These are phyloP conservation scores for Apium graveolens DNA, from an alignment of 129 eudicot species.

Conservation along the genomic window DNA sequence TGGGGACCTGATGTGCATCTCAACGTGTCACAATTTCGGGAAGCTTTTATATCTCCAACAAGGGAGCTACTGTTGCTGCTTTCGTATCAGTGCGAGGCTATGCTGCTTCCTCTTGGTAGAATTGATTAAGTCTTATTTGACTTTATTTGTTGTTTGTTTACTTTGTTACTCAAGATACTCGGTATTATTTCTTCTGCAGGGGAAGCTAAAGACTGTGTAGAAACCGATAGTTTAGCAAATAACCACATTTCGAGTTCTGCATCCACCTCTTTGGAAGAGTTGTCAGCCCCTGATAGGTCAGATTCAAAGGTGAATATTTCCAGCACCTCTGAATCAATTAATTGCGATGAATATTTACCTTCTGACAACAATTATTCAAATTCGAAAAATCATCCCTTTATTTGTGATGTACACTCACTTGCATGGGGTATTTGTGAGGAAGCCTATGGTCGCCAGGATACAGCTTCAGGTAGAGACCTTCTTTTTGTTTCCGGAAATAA, in stretches of 20 bases:
- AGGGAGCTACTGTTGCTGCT: conserved; percentile 55
- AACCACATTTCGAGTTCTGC: conserved; percentile 6
- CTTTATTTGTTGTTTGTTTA: not conserved
- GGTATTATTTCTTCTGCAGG: conserved; percentile 25
- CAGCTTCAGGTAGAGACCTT: conserved; percentile 48
- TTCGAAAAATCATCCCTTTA: conserved; percentile 31
- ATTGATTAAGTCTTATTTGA: conserved; percentile 27
- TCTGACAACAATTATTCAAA: conserved; percentile 20
- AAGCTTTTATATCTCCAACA: conserved; percentile 85
- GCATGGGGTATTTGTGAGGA: conserved; percentile 89
- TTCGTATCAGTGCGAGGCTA: conserved; percentile 57
- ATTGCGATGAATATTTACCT: conserved; percentile 14
- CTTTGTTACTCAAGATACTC: not conserved
- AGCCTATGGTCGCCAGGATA: conserved; percentile 44
- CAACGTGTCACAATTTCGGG: conserved; percentile 52
- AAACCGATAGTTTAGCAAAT: conserved; percentile 11
- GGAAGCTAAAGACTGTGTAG: conserved; percentile 14
- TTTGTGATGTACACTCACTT: conserved; percentile 62
- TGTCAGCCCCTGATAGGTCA: conserved; percentile 20
- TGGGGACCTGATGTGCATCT: conserved; percentile 60
- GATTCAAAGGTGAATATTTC: conserved; percentile 28
- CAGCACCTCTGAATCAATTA: conserved; percentile 25
- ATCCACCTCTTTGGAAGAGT: conserved; percentile 14
- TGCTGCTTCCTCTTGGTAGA: conserved; percentile 67
- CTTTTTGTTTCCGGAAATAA: conserved; percentile 69